Percentiles rank a stretch among this genome's conserved stretches.
These are phyloP conservation scores for Lachnellula subtilissima DNA, from an alignment of 2,329 filamentous ascomycete species.

Conservation along the genomic window DNA sequence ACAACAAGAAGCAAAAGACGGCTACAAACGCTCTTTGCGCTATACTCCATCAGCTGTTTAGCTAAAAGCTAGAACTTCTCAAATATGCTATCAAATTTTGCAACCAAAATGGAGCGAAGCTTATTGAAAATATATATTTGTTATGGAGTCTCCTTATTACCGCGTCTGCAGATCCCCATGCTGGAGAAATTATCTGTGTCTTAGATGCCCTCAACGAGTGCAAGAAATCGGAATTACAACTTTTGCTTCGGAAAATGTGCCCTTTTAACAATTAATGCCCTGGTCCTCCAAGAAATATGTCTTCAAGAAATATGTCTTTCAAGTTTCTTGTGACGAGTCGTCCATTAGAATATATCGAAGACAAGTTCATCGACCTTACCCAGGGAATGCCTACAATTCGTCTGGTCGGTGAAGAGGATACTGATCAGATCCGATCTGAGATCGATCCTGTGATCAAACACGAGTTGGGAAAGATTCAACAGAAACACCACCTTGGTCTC, in stretches of 20 bases:
- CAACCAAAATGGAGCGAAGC: conserved; percentile 23
- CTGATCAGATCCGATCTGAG: conserved; percentile 33
- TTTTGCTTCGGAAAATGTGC: conserved; percentile 16
- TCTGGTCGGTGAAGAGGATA: conserved; percentile 35
- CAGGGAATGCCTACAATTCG: conserved; percentile 28
- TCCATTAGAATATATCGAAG: conserved; percentile 31
- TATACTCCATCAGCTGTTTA: conserved; percentile 38
- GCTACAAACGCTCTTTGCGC: conserved; percentile 36
- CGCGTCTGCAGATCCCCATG: conserved; percentile 23
- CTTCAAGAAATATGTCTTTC: too few species aligned
- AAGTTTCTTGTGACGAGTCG: conserved; percentile 36
- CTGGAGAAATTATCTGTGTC: conserved; percentile 33
- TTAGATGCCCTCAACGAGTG: conserved; percentile 39
- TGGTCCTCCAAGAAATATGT: not conserved
- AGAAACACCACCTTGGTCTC: not conserved
- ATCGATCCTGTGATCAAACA: conserved; percentile 33
- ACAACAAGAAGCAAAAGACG: conserved; percentile 32
- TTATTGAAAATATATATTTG: conserved; percentile 21
- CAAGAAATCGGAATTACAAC: conserved; percentile 26
- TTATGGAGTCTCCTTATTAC: conserved; percentile 35
- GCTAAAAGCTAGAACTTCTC: conserved; percentile 29
- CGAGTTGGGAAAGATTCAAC: conserved; percentile 2
- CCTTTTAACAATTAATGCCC: conserved; percentile 5
- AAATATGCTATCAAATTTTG: conserved; percentile 30
- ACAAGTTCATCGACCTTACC: conserved; percentile 20